Evolutionary conservation across 805 yeast species (phyloP), one percentile per base, ranked within the genome.

Genomic region (Candida xiaguanensis): DNA sequence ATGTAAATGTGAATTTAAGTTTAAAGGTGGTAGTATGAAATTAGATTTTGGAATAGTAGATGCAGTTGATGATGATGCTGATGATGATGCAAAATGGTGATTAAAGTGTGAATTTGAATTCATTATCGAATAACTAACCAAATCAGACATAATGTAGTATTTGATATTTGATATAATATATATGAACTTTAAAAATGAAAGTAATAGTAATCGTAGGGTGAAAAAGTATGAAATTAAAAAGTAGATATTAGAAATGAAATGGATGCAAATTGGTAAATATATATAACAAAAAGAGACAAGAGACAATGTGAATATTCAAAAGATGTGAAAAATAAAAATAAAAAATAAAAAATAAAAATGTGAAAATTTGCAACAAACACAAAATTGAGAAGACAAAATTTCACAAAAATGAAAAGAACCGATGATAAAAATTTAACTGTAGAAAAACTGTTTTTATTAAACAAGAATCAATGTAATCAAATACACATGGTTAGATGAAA

Each of bases 51-150:
- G 28, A n/a, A n/a, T n/a, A n/a, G n/a, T n/a, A n/a, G n/a, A n/a
- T n/a, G n/a, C n/a, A n/a, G n/a, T n/a, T n/a, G n/a, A n/a, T n/a
- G n/a, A n/a, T 24, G 18, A 32, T 37, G 20, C 11, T 8, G 34
- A 34, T 27, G 43, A 43, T 23, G 38, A 29, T 11, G 15, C 14
- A 15, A 14, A 13, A 14, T 22, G 27, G 25, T 23, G 6, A 22
- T 23, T 20, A 9, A 12, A 7, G 11, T 11, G n/a, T 5, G 22
- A 16, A 15, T 26, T n/a, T 16, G 40, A 41, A 14, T 33, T 32
- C 70, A 66, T 65, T 39, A 67, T 67, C 25, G 72, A 66, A 44
- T 67, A 67, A 36, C 62, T 50, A 41, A 65, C 52, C 32, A 67
- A 58, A 44, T 67, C 72, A 27, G 45, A 38, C 45, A 41, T 41